A percentile compares a stretch with the other conserved stretches of the same genome.
Conservation (phyloP, 257 asterid species). For the Echium plantagineum region DNA sequence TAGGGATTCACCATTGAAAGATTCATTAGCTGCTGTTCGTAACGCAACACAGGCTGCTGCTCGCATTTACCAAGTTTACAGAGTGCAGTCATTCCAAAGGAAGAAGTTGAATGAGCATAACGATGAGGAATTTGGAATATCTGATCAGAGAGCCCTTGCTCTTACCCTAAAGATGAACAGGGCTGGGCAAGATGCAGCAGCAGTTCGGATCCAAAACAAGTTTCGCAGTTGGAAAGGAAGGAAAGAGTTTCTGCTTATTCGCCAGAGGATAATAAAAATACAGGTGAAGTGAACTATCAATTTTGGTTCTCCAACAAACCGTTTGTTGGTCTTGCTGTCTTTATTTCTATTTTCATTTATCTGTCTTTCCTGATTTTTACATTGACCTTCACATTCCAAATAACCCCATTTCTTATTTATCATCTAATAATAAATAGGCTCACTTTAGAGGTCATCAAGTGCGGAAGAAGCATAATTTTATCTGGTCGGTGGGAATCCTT, state of each 20-base stretch:
- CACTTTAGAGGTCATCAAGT: conserved; percentile 9
- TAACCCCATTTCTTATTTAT: neutral
- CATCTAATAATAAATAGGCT: neutral
- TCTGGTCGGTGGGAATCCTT: conserved; percentile 6
- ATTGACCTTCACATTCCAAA: neutral
- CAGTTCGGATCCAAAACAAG: conserved; percentile 4
- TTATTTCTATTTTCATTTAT: neutral
- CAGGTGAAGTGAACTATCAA: neutral
- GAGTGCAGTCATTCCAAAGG: conserved; percentile 3
- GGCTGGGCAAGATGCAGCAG: conserved; percentile 2
- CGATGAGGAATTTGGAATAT: neutral
- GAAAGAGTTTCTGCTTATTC: conserved; percentile 3
- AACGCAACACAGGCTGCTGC: conserved; percentile 9
- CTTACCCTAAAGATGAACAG: neutral
- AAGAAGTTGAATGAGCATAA: neutral
- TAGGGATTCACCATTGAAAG: conserved; percentile 29
- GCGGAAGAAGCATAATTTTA: neutral
- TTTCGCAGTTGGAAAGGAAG: conserved; percentile 5
- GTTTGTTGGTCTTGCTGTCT: neutral
- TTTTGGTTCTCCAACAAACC: neutral
- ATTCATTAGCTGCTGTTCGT: conserved; percentile 6
- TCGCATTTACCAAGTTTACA: conserved; percentile 1
- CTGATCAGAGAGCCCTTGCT: conserved; percentile 1
- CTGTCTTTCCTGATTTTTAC: neutral
- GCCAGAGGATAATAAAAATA: conserved; percentile 3